These are phyloP conservation scores for Dendrobium huoshanense DNA, from an alignment of 106 monocot species.

Conservation along the genomic window DNA sequence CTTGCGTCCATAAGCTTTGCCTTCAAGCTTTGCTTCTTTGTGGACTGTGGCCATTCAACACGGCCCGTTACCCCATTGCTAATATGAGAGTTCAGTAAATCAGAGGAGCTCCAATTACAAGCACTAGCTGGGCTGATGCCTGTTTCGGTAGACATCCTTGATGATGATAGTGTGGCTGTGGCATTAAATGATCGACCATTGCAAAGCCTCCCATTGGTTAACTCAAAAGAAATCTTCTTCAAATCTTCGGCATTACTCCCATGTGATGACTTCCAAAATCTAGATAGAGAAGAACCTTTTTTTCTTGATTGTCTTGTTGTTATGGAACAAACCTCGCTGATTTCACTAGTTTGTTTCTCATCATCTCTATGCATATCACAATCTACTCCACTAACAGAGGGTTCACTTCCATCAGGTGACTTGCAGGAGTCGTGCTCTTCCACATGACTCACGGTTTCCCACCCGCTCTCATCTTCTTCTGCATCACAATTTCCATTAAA, in stretches of 20 bases:
- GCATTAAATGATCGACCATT: constrained; percentile 32
- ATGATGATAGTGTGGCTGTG: constrained; percentile 22
- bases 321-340: constrained; percentile 55
- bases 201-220: constrained; percentile 27
- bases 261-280: constrained; percentile 66
- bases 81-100: constrained; percentile 31
- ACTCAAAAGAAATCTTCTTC: constrained; percentile 21
- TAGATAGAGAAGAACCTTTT: constrained; percentile 51
- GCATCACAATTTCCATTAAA: constrained; percentile 31
- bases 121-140: constrained; percentile 25
- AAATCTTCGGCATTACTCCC: constrained; percentile 14
- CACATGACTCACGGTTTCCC: constrained; percentile 75
- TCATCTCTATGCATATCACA: constrained; percentile 43
- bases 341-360: constrained; percentile 37
- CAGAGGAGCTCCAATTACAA: constrained; percentile 33
- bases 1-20: constrained; percentile 70
- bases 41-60: constrained; percentile 46
- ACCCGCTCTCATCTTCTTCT: constrained; percentile 85
- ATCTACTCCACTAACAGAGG: constrained; percentile 62
- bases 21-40: constrained; percentile 61
- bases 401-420: constrained; percentile 72
- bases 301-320: constrained; percentile 44
- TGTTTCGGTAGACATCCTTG: constrained; percentile 14
- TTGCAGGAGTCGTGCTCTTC: constrained; percentile 80
- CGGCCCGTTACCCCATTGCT: constrained; percentile 35